Evolutionary conservation across 495 filamentous ascomycete genomes (phyloP).

Genomic region (Lophiotrema nucula): DNA sequence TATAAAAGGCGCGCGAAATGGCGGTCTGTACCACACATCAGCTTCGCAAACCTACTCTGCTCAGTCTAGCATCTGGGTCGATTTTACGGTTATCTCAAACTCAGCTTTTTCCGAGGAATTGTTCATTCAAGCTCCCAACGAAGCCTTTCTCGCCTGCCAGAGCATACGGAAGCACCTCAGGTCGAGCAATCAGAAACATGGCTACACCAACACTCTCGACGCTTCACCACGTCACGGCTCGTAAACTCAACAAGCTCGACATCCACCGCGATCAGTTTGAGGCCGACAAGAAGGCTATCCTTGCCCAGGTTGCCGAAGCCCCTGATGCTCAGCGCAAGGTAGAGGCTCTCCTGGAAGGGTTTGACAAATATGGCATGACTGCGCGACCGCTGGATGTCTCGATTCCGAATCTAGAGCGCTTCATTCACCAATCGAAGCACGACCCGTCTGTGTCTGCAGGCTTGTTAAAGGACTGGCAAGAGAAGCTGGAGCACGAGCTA

Average conservation of each 20-base stretch:
- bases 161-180: too few species aligned
- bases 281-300: constrained; percentile 14
- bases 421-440: constrained; percentile 45
- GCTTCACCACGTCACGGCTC: constrained; percentile 33
- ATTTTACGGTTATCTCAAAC: too few species aligned
- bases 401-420: constrained; percentile 40
- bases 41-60: too few species aligned
- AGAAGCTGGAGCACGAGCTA: constrained; percentile 27
- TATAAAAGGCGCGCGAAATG: too few species aligned
- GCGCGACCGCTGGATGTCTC: constrained; percentile 1
- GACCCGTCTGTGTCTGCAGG: constrained; percentile 45
- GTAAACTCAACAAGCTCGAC: constrained; percentile 33
- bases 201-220: constrained; percentile 24
- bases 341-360: constrained; percentile 8
- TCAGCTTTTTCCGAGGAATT: too few species aligned
- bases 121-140: too few species aligned
- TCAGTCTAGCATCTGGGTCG: too few species aligned
- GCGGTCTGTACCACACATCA: too few species aligned
- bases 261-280: constrained; percentile 27
- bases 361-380: constrained; percentile 15
- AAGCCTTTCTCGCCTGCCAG: too few species aligned
- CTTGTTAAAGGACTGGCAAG: constrained; percentile 35
- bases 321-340: constrained; percentile 8
- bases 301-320: constrained; percentile 8
- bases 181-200: constrained; percentile 1